phyloP scores from a whole-genome alignment of 495 filamentous ascomycete species.

The Pseudomonodictys pantanalensis region DNA sequence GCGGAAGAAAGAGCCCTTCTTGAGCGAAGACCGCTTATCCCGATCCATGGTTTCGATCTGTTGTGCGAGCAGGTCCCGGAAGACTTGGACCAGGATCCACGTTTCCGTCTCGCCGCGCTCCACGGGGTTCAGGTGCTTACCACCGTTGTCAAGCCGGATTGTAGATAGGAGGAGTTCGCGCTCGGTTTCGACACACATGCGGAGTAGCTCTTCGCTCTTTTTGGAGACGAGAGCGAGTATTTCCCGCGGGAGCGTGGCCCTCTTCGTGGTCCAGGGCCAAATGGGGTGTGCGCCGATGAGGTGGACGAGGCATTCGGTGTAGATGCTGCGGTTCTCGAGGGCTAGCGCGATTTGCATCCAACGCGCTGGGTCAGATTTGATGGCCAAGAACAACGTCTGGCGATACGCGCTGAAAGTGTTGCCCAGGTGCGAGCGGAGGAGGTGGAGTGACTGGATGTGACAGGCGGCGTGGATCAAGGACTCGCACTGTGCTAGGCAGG shows the following conservation, averaged over 20 bases:
- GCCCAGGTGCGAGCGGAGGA: slow-evolving; percentile 22
- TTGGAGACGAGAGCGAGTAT: slow-evolving; percentile 20
- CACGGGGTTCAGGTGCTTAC: neutral
- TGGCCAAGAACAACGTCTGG: slow-evolving; percentile 31
- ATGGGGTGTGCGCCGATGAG: slow-evolving; percentile 32
- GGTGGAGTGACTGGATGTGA: slow-evolving; percentile 15
- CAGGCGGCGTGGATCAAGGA: slow-evolving; percentile 21
- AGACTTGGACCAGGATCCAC: slow-evolving; percentile 34
- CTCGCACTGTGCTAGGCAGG: slow-evolving; percentile 26
- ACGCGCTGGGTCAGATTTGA: slow-evolving; percentile 29
- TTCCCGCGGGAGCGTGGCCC: slow-evolving; percentile 2
- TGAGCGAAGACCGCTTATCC: neutral
- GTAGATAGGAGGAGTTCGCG: slow-evolving; percentile 31
- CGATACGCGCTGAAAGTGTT: slow-evolving; percentile 21
- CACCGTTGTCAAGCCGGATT: slow-evolving; percentile 1
- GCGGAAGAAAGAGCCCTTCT: slow-evolving; percentile 27
- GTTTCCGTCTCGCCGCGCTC: slow-evolving; percentile 12
- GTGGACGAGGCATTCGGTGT: slow-evolving; percentile 39
- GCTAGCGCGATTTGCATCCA: slow-evolving; percentile 33
- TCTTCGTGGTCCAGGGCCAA: slow-evolving; percentile 24
- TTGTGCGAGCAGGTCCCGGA: slow-evolving; percentile 30
- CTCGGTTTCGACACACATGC: slow-evolving; percentile 18
- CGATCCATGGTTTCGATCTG: slow-evolving; percentile 10
- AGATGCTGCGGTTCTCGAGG: slow-evolving; percentile 30
- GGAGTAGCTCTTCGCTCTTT: slow-evolving; percentile 15